A percentile compares a stretch with the other conserved stretches of the same genome.
These are phyloP conservation scores for Clonostachys sp. DNA, from an alignment of 2,329 filamentous ascomycete genomes.

Conservation along the genomic window DNA sequence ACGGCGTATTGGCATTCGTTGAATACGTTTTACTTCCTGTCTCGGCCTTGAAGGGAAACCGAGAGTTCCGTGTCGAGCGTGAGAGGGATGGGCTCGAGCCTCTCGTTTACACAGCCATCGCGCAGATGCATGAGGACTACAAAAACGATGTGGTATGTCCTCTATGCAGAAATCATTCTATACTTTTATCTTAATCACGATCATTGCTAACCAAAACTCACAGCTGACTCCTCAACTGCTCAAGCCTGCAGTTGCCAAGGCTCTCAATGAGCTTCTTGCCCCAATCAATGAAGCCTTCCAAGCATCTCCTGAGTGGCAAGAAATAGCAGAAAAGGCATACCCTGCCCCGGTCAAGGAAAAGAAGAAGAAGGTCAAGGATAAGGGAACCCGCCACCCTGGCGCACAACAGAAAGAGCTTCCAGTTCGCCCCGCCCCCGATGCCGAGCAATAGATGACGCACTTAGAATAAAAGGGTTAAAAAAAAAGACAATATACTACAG, in stretches of 20 bases:
- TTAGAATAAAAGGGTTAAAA: too few species aligned
- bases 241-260: conserved; percentile 77
- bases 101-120: conserved; percentile 73
- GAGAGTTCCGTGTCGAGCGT: conserved; percentile 65
- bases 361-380: conserved; percentile 77
- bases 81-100: conserved; percentile 63
- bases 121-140: conserved; percentile 77
- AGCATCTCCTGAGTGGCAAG: conserved; percentile 72
- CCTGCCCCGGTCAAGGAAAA: conserved; percentile 42
- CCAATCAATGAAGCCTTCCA: conserved; percentile 75
- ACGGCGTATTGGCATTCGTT: conserved; percentile 81
- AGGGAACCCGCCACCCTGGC: conserved; percentile 62
- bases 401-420: not conserved
- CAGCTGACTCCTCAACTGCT: conserved; percentile 76
- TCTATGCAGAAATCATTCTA: not conserved
- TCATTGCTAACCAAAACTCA: conserved; percentile 1
- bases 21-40: conserved; percentile 84
- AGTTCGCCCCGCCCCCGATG: too few species aligned
- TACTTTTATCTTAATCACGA: not conserved
- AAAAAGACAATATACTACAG: too few species aligned
- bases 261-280: conserved; percentile 66
- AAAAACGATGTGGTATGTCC: conserved; percentile 65
- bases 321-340: conserved; percentile 68
- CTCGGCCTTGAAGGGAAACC: conserved; percentile 51
- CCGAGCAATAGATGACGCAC: too few species aligned